Base-by-base conservation (phyloP, 2,329 filamentous ascomycete species). In the Exophiala calicioides region DNA sequence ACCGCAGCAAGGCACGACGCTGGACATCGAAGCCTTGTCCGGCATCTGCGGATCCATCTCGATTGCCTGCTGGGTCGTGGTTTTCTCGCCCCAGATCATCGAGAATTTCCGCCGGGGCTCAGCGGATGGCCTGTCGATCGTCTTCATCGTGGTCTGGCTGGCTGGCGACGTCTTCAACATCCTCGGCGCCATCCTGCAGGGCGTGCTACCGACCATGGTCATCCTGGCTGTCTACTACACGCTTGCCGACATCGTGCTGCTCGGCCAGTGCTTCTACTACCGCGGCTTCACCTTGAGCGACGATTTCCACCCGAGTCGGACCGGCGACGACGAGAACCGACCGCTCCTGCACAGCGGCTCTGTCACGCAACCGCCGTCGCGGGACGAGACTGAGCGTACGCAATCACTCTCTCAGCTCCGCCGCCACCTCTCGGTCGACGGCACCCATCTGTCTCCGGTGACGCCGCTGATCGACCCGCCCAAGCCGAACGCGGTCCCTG, bases 121-220 rank as follows among this genome's bases (percentile, higher is more conserved):
- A 30, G 88, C 90, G 47, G 89, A 96, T 65, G 91, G 90, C 2
- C 77, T 97, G 1, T 95, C 88, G 0, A 80, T 96, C 10, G 85
- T 91, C 45, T 98, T 97, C 72, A 83, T 97, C 62, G 84, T 94
- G 50, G 81, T 95, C 61, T 98, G 93, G 93, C 78, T 96, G 2
- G 77, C 85, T 1, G 93, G 93, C 41, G 93, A 98, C 82, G 84
- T 96, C 57, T 96, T 95, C 76, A 97, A 97, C 65, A 94, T 96
- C 54, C 76, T 95, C 2, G 91, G 91, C n/a, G 88, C 90, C 13
- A 82, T 96, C 12, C 68, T 96, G 8, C 91, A 97, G 66, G 86
- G 88, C 44, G 91, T 98, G 5, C 69, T 97, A 43, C 90, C 93
- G 1, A 98, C 91, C 0, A 96, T 97, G 90, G 84, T 88, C 53